Evolutionary conservation across 2,329 filamentous ascomycete species (phyloP), one percentile per base, ranked within the genome.

Genomic region (Nannizziopsis arthrosporioides): DNA sequence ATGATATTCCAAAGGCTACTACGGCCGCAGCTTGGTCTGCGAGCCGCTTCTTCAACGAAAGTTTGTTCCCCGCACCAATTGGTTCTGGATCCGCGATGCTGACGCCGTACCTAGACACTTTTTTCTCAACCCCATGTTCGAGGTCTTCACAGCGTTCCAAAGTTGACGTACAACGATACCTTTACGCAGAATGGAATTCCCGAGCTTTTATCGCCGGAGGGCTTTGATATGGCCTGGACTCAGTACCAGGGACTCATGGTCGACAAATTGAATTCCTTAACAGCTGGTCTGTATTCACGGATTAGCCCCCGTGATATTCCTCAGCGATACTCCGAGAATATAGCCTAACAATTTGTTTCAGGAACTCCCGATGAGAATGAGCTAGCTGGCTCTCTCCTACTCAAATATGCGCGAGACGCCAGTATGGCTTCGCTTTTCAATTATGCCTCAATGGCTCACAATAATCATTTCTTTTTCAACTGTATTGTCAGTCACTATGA

Each of bases 401-500:
- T 90, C 60, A 73, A 79, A 60, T 82, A 82, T 51, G 85, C 90
- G 51, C 86, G 88, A 66, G 78, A 92, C 60, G 83, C 90, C 39
- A 74, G 75, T 56, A 74, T 77, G 54, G 92, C 92, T 37, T 75
- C 82, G 57, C 73, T 83, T 63, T 98, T 98, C 80, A 98, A 96
- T 77, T 80, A 93, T 66, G 92, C 92, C 66, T 94, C 86, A 59
- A 94, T 94, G 85, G 85, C 87, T 48, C 84, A 85, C 75, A 96
- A 96, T 78, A 95, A 81, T 67, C 76, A 81, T 64, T 71, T 72
- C 55, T 73, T 71, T 62, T 73, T 72, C 62, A 68, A 68, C 54
- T 65, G 64, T 55, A 57, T 73, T 57, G 66, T 68, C 18, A 61
- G 67, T 50, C n/a, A 11, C 31, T 55, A 15, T 30, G 50, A 45